phyloP scores from a whole-genome alignment of 2,329 filamentous ascomycete genomes.

The Aureobasidium sp. region DNA sequence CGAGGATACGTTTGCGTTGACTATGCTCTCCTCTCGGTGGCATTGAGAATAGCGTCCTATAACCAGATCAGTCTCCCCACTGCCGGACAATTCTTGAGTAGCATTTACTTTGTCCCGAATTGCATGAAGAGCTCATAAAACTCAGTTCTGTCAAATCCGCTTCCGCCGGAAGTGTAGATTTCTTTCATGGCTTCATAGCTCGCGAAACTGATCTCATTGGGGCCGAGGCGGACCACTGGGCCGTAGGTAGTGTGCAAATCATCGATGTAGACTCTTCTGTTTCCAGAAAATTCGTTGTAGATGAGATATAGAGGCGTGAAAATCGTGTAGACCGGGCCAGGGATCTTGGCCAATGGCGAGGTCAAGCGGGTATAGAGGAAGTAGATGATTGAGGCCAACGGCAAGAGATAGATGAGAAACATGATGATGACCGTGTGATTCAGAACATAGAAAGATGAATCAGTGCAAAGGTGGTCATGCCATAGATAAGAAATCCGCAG shows the following conservation, averaged over 20 bases:
- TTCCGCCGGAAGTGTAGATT: conserved; percentile 25
- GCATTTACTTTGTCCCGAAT: conserved; percentile 9
- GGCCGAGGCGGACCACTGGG: conserved; percentile 26
- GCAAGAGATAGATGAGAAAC: conserved; percentile 5
- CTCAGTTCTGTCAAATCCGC: conserved; percentile 24
- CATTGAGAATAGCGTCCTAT: conserved; percentile 19
- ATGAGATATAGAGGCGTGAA: conserved; percentile 30
- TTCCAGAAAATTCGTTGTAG: conserved; percentile 31
- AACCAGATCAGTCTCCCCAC: not conserved
- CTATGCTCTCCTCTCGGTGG: conserved; percentile 10
- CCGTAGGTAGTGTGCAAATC: conserved; percentile 30
- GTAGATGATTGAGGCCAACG: not conserved
- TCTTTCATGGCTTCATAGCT: conserved; percentile 25
- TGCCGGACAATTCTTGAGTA: not conserved
- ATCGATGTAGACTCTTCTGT: conserved; percentile 35
- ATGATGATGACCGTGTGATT: not conserved
- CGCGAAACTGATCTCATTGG: conserved; percentile 26
- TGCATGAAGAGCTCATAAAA: conserved; percentile 21
- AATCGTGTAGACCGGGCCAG: conserved; percentile 25
- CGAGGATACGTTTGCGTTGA: conserved; percentile 16
- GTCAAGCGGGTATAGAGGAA: conserved; percentile 13
- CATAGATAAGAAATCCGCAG: not conserved
- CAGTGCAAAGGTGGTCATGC: not conserved
- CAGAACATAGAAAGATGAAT: not conserved
- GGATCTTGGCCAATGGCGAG: conserved; percentile 24